These are phyloP conservation scores for Pseudoneurospora amorphoporcata DNA, from an alignment of 495 filamentous ascomycete species.

Conservation along the genomic window DNA sequence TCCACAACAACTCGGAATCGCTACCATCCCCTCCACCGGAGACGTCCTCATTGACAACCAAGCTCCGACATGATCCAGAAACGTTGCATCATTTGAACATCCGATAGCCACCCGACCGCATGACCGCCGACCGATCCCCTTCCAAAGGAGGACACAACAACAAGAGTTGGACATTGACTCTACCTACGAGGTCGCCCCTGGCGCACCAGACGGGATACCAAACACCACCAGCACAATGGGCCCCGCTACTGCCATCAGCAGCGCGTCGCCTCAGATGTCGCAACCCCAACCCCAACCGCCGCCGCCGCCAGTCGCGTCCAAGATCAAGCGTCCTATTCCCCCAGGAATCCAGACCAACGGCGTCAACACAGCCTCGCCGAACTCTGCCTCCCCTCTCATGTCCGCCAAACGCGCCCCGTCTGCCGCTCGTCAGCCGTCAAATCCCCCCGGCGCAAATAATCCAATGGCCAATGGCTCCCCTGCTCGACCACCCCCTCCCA, in stretches of 20 bases:
- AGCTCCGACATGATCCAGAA: neutral
- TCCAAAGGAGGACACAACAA: neutral
- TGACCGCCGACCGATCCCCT: neutral
- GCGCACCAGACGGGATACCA: neutral
- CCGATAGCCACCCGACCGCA: neutral
- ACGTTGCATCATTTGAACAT: neutral
- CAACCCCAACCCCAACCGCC: constrained; percentile 26
- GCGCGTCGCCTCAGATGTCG: constrained; percentile 23
- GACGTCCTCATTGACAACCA: neutral
- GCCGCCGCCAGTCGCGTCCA: constrained; percentile 45
- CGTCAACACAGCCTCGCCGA: constrained; percentile 44
- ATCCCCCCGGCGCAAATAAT: constrained; percentile 34
- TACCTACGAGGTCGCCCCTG: neutral
- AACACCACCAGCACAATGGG: neutral
- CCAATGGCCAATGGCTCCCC: constrained; percentile 27
- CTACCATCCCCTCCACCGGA: neutral
- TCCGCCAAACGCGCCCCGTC: constrained; percentile 50
- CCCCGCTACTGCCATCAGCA: constrained; percentile 8
- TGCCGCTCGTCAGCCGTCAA: constrained; percentile 25
- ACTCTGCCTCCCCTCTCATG: constrained; percentile 57
- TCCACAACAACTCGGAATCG: neutral
- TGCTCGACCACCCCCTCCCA: constrained; percentile 17
- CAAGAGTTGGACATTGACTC: neutral
- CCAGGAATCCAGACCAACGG: constrained; percentile 62
- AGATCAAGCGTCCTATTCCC: constrained; percentile 65